A percentile compares a stretch with the other conserved stretches of the same genome.
phyloP scores from a whole-genome alignment of 192 early-diverging fungal genomes.

The Ambispora gerdemannii region DNA sequence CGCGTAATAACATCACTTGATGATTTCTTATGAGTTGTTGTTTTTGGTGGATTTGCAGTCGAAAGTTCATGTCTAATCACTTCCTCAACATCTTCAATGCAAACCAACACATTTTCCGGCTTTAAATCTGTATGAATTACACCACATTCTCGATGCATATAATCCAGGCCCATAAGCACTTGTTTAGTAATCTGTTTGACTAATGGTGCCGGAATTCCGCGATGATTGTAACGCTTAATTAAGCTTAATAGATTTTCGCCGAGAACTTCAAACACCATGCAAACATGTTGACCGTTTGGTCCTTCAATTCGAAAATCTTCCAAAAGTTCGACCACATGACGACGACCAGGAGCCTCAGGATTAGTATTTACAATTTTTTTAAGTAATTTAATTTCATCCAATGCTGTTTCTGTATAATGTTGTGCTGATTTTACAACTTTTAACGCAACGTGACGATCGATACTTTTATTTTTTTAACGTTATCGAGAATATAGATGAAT shows the following conservation, averaged over 20 bases:
- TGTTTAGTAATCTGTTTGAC: slow-evolving; percentile 92
- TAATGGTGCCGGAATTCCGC: slow-evolving; percentile 79
- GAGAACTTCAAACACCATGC: slow-evolving; percentile 97
- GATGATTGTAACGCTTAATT: slow-evolving; percentile 76
- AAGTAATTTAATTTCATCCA: slow-evolving; percentile 94
- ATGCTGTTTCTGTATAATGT: slow-evolving; percentile 93
- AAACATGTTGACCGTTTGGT: slow-evolving; percentile 87
- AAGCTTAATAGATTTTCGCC: slow-evolving; percentile 92
- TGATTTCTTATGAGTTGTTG: background rate
- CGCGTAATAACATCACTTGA: background rate
- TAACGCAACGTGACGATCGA: slow-evolving; percentile 81
- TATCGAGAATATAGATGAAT: background rate
- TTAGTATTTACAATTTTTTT: slow-evolving; percentile 72
- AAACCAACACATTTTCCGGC: slow-evolving; percentile 96
- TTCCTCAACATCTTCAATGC: slow-evolving; percentile 81
- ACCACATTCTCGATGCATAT: slow-evolving; percentile 88
- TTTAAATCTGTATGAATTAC: slow-evolving; percentile 99
- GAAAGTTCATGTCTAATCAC: slow-evolving; percentile 52
- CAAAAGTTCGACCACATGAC: slow-evolving; percentile 81
- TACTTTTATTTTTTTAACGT: slow-evolving; percentile 36
- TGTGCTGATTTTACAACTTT: slow-evolving; percentile 96
- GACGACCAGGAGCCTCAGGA: slow-evolving; percentile 50
- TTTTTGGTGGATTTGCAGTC: background rate
- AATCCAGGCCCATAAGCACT: slow-evolving; percentile 87
- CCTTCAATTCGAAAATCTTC: slow-evolving; percentile 91